Base-by-base conservation (phyloP, 495 filamentous ascomycete genomes). In the Ramalina intermedia region DNA sequence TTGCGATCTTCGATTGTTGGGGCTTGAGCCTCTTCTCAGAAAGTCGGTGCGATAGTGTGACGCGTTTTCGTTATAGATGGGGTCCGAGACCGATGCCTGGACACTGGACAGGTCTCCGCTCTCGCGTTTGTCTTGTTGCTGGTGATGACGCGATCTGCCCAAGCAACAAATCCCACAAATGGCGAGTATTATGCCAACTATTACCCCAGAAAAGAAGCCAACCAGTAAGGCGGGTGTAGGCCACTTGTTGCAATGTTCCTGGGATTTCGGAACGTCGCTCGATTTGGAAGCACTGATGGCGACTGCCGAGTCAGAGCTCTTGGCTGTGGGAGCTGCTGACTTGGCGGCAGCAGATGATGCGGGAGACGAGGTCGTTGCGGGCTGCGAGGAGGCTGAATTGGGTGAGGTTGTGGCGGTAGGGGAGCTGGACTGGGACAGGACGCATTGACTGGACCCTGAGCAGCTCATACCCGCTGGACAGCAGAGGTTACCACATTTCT, bases 391-490 rank as follows among this genome's bases (percentile, higher is more conserved):
- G 16, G 58, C 48, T 46, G 60, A 61, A 46, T 13, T 57, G 36
- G 60, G 56, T 21, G 61, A 53, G 3, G 69, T 58, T 17, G 63
- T 43, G 20, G 54, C 54, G 29, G 37, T 57, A 4, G 56, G 37
- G 11, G 63, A 58, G 3, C 48, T 39, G 5, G 50, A 49, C 49
- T 55, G 63, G n/a, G 24, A 18, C 39, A 68, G 53, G 16, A 56
- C 54, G 46, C 66, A 71, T 29, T 72, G 65, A 24, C 52, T 63
- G 44, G 66, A 58, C 11, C 44, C 44, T 21, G 66, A 60, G 66
- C 88, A 95, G 14, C 63, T 71, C 59, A 84, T 94, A 17, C 87
- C 88, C 56, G 83, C 79, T 0, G 88, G 88, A 63, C 81, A 85
- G 64, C 86, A 93, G 8, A 61, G 65, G 9, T 61, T 53, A 16